A percentile compares a stretch with the other conserved stretches of the same genome.
Evolutionary conservation across 2,329 filamentous ascomycete genomes (phyloP).

Genomic region (Alternaria arbusti): DNA sequence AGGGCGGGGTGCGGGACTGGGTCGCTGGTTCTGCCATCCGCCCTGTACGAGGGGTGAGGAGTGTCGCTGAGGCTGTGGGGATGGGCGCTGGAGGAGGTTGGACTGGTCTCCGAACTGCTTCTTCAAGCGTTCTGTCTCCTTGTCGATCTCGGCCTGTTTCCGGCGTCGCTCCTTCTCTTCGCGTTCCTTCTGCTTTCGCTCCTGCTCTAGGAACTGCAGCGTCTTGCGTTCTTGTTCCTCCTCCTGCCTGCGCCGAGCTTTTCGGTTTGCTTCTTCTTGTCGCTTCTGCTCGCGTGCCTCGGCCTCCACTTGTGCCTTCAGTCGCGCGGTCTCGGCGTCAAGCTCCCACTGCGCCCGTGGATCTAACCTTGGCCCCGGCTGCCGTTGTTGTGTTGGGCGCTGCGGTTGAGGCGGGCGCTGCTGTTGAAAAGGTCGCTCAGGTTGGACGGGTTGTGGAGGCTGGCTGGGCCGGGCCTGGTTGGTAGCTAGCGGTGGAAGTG

Average conservation of each 20-base stretch:
- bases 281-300: conserved; percentile 58
- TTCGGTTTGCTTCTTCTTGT: conserved; percentile 51
- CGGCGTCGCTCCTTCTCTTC: conserved; percentile 66
- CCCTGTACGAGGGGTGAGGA: conserved; percentile 28
- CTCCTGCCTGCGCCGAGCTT: conserved; percentile 64
- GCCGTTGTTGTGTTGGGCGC: conserved; percentile 16
- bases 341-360: conserved; percentile 61
- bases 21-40: conserved; percentile 19
- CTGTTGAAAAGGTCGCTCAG: conserved; percentile 2
- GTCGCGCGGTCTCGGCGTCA: conserved; percentile 57
- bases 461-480: conserved; percentile 22
- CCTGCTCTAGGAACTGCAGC: conserved; percentile 41
- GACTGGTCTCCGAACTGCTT: conserved; percentile 66
- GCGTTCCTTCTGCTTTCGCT: conserved; percentile 66
- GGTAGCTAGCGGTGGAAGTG: conserved; percentile 39
- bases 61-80: conserved; percentile 29
- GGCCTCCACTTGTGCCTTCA: conserved; percentile 52
- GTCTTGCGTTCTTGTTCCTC: conserved; percentile 58
- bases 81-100: conserved; percentile 28
- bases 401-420: conserved; percentile 6
- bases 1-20: conserved; percentile 10
- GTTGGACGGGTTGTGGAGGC: conserved; percentile 6
- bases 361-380: conserved; percentile 46
- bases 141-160: conserved; percentile 63
- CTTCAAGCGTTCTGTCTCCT: conserved; percentile 77